Conservation (phyloP, 768 basidiomycete species). For the Pleurotus platypus region DNA sequence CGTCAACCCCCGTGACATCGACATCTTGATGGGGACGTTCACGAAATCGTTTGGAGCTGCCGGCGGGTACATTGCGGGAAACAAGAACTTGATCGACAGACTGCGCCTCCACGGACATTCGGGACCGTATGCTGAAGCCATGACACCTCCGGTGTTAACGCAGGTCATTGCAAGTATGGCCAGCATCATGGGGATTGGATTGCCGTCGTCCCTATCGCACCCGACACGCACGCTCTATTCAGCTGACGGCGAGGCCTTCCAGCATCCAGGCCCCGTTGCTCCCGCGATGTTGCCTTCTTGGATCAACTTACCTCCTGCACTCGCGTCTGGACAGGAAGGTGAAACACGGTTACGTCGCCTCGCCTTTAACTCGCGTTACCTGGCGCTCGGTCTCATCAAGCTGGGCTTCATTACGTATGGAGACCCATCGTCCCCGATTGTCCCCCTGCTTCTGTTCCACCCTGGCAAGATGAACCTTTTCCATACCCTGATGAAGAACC, state of each 20-base stretch:
- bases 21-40: slow-evolving; percentile 98
- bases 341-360: slow-evolving; percentile 77
- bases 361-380: slow-evolving; percentile 94
- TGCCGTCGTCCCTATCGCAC: slow-evolving; percentile 28
- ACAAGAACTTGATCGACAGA: slow-evolving; percentile 73
- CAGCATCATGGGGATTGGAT: slow-evolving; percentile 87
- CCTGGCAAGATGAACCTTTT: slow-evolving; percentile 94
- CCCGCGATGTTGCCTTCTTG: slow-evolving; percentile 66
- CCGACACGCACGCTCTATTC: slow-evolving; percentile 20
- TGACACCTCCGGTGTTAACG: slow-evolving; percentile 86
- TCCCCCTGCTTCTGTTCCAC: slow-evolving; percentile 89
- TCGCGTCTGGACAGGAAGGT: slow-evolving; percentile 86
- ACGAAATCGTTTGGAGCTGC: slow-evolving; percentile 94
- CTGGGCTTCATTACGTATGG: slow-evolving; percentile 98
- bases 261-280: slow-evolving; percentile 70
- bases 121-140: slow-evolving; percentile 84
- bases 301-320: slow-evolving; percentile 67
- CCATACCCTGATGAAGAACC: slow-evolving; percentile 81
- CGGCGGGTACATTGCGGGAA: slow-evolving; percentile 92
- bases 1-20: slow-evolving; percentile 74
- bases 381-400: slow-evolving; percentile 79
- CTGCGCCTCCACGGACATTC: slow-evolving; percentile 81
- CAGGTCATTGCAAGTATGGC: slow-evolving; percentile 93
- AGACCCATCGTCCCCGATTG: slow-evolving; percentile 85
- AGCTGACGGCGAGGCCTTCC: slow-evolving; percentile 31